Base-by-base conservation (phyloP, 257 asterid genomes). In the Agastache rugosa region DNA sequence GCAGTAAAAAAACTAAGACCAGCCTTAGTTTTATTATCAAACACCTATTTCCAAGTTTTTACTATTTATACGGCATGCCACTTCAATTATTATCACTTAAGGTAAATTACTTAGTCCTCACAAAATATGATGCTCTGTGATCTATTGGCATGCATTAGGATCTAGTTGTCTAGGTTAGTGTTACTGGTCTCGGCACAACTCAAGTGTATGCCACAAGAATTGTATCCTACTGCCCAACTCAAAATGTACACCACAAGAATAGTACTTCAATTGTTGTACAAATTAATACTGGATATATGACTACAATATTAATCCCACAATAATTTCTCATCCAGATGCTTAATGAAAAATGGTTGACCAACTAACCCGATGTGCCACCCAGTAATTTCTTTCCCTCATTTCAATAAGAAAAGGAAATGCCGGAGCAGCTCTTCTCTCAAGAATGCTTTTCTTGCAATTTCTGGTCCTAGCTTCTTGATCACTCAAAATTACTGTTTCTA, bases 341-440 rank as follows among this genome's bases (percentile, higher is more conserved):
- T 17, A 45, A 37, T 31, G 35, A 34, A 12, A 77, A 63, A 81
- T 69, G 72, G 14, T 19, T 60, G 59, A 64, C 48, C 63, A 69
- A 86, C 89, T 85, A 63, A 91, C 97, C 90, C 91, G 88, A 77
- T 89, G 96, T 65, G 87, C 77, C 34, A 88, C 72, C 94, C 94
- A 91, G 77, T 85, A 69, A 78, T 91, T 71, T 60, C 89, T 85
- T 82, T 86, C 93, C 65, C 90, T 83, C 82, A 89, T 85, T 85
- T 91, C 96, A 77, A 91, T 83, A 76, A 89, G 81, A 76, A 91
- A 91, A 66, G 91, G 90, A 83, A 91, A 91, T 66, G 96, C 71
- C 45, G 96, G 84, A 59, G 88, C 79, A 64, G 85, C 74, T 83
- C 81, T 88, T 81, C 97, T 91, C 86, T 86, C 87, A 29, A 85